Evolutionary conservation across 331 rosid genomes (phyloP), one percentile per base, ranked within the genome.

Genomic region (Telfairia occidentalis): DNA sequence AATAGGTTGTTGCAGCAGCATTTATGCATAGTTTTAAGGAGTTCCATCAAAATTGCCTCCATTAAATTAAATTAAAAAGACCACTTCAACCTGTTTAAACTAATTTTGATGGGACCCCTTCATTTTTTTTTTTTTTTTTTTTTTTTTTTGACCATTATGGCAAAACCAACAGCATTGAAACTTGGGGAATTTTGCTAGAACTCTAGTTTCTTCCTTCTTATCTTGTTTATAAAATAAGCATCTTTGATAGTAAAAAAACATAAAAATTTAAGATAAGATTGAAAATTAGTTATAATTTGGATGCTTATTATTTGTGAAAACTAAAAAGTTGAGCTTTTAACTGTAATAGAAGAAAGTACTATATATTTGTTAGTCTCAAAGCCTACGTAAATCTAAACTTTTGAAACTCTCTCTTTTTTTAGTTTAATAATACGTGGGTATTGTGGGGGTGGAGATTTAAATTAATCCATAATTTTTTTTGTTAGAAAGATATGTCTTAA

Each of bases 1-100:
- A 82, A 60, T 43, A 42, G 16, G 64, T 78, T 19, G 81, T 74
- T 82, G 72, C 66, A 74, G 72, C 66, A 74, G 42, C 43, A 37
- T 29, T 59, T 48, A 66, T 40, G 79, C 45, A 82, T 55, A 74
- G 45, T 16, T 50, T 26, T 18, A 19, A 59, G 54, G 67, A 59
- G 67, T 32, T 59, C 45, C 37, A 24, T 55, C 61, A 34, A 32
- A 34, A 32, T 6, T 34, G 16, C 34, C 13, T 26, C 45, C 8
- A 30, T 60, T 60, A n/a, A n/a, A n/a, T n/a, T n/a, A n/a, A n/a
- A n/a, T n/a, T 58, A 9, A 15, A 29, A 24, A n/a, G 19, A 55
- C 24, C 32, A 26, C 61, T 28, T 26, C 38, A 11, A 53, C 10
- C 10, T 24, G n/a, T 60, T 16, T 4, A 63, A 16, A 63, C 71